These are phyloP conservation scores for Strobilomyces dryophilus DNA, from an alignment of 768 basidiomycete species.

Conservation along the genomic window DNA sequence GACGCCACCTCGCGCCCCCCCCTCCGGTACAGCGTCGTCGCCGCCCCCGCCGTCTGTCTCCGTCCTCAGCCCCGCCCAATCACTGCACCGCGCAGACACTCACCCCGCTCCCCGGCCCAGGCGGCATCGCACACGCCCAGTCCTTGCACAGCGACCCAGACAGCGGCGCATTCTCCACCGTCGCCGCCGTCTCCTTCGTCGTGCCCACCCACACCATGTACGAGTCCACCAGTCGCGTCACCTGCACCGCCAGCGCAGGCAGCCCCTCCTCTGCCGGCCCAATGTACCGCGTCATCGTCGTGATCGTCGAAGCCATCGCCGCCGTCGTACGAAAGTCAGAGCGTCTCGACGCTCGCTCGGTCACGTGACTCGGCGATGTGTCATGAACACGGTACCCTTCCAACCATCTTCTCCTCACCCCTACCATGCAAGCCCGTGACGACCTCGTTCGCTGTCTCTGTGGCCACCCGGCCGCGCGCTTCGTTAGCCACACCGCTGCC, in stretches of 20 bases:
- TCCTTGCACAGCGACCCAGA: slow-evolving; percentile 62
- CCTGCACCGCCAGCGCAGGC: slow-evolving; percentile 60
- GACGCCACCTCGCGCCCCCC: slow-evolving; percentile 58
- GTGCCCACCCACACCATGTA: slow-evolving; percentile 82
- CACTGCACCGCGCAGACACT: slow-evolving; percentile 46
- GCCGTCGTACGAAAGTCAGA: neutral
- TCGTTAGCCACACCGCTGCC: slow-evolving; percentile 26
- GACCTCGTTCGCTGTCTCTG: slow-evolving; percentile 37
- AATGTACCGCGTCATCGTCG: slow-evolving; percentile 47
- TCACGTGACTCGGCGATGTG: neutral
- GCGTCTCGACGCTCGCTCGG: neutral
- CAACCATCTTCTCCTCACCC: slow-evolving; percentile 4
- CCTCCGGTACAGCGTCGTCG: slow-evolving; percentile 62
- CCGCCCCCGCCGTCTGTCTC: no score
- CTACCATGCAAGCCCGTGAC: slow-evolving; percentile 23
- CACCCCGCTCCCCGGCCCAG: slow-evolving; percentile 24
- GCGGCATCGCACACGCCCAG: slow-evolving; percentile 84
- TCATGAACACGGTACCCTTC: neutral
- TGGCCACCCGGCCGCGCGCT: slow-evolving; percentile 17
- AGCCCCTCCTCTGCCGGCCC: slow-evolving; percentile 45
- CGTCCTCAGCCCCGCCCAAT: no score
- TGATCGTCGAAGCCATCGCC: slow-evolving; percentile 21
- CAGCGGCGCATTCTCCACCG: slow-evolving; percentile 44
- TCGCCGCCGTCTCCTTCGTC: slow-evolving; percentile 44
- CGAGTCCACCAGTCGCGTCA: slow-evolving; percentile 63